These are phyloP conservation scores for Penicillium decumbens DNA, from an alignment of 2,329 filamentous ascomycete genomes.

Conservation along the genomic window DNA sequence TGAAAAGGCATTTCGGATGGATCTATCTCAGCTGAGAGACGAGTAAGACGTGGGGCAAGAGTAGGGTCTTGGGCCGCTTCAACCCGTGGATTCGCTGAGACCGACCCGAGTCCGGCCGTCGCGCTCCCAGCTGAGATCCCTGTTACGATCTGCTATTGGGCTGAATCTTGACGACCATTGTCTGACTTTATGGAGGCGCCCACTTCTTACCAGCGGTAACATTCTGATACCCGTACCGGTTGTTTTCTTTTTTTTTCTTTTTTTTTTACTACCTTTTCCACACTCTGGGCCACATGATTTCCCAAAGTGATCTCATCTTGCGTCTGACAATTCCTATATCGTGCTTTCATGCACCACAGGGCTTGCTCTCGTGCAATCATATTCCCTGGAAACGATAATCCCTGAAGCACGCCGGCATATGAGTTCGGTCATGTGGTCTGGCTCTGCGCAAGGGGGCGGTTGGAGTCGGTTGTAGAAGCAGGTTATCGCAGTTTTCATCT, in stretches of 20 bases:
- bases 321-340: constrained; percentile 7
- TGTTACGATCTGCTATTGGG: constrained; percentile 40
- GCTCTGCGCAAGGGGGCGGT: constrained; percentile 1
- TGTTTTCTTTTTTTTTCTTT: not conserved
- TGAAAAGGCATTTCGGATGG: constrained; percentile 8
- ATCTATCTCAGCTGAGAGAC: constrained; percentile 33
- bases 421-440: constrained; percentile 24
- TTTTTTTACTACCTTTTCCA: too few relatives aligned
- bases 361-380: constrained; percentile 14
- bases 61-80: constrained; percentile 29
- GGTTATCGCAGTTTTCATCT: not conserved
- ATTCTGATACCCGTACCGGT: not conserved
- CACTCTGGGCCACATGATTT: constrained; percentile 1
- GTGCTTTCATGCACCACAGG: constrained; percentile 8
- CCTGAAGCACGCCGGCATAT: constrained; percentile 24
- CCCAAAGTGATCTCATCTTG: constrained; percentile 19
- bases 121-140: constrained; percentile 33
- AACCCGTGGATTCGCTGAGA: constrained; percentile 29
- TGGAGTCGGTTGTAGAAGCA: constrained; percentile 5
- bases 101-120: constrained; percentile 27
- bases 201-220: constrained; percentile 4
- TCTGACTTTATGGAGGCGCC: constrained; percentile 33
- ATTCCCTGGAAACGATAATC: constrained; percentile 1
- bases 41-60: constrained; percentile 28
- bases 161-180: constrained; percentile 31